Evolutionary conservation across 306 rosid species (phyloP), one percentile per base, ranked within the genome.

Genomic region (Luffa aegyptiaca): DNA sequence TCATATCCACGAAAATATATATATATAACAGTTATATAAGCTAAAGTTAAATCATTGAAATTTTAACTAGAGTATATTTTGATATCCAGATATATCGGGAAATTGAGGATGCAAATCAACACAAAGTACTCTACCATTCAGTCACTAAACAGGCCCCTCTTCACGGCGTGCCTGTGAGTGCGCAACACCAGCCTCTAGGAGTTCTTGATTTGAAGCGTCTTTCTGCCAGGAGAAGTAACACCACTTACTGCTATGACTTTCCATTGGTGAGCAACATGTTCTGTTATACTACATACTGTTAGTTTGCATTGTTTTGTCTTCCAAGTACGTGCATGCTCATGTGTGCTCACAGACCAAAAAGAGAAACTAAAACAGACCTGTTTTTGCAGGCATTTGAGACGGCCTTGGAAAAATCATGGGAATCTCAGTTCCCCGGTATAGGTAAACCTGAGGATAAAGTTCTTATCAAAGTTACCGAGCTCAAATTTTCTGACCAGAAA

Each of bases 231-330:
- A 91, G 86, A 86, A 95, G 85, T 84, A 91, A 84, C 86, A 95
- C 98, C 81, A 95, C 98, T 46, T 95, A 92, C 85, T 95, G 98
- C 90, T 92, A 95, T 74, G 98, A 95, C 84, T 95, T 95, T 75
- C 98, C 98, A 49, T 86, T 95, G 92, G 98, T 92, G 81, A 86
- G 97, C 88, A 52, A 57, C 68, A 59, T 68, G 49, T 45, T 45
- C 57, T 76, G 76, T 56, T 61, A 63, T 80, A 75, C 20, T 68
- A 66, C 64, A 59, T 13, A 48, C 33, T 75, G 41, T 2, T 36
- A 12, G 18, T 48, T 21, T 2, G 13, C 10, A 76, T 10, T 45
- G 51, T n/a, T 31, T 81, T n/a, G 78, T 10, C 75, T 77, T 51
- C 65, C 36, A 37, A 31, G 14, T 39, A 65, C 49, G 13, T 39